Evolutionary conservation across 2,329 filamentous ascomycete genomes (phyloP).

Genomic region (Sporothrix variecibatus): DNA sequence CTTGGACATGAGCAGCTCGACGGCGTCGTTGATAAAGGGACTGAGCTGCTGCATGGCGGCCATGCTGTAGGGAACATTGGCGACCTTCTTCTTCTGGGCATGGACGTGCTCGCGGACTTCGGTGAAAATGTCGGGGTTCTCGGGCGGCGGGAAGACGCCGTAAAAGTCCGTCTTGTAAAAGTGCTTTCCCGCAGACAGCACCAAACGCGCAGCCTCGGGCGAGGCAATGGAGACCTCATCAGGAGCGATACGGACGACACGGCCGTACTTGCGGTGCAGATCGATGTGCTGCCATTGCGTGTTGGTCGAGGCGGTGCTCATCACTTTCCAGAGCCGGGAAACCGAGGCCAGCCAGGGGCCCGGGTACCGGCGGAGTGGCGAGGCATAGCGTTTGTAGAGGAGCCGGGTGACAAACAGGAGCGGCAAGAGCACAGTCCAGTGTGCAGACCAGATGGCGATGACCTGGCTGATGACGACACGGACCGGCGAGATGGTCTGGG

Average conservation of each 20-base stretch:
- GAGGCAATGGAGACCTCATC: slow-evolving; percentile 51
- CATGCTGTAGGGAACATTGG: slow-evolving; percentile 56
- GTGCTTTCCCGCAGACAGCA: slow-evolving; percentile 53
- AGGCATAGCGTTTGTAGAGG: slow-evolving; percentile 39
- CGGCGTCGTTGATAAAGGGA: slow-evolving; percentile 54
- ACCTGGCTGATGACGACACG: slow-evolving; percentile 32
- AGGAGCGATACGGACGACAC: slow-evolving; percentile 52
- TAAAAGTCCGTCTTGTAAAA: slow-evolving; percentile 58
- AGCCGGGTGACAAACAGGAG: slow-evolving; percentile 35
- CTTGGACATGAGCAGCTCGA: slow-evolving; percentile 48
- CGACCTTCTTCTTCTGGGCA: slow-evolving; percentile 56
- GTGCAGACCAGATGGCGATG: slow-evolving; percentile 32
- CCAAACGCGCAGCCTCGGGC: slow-evolving; percentile 47
- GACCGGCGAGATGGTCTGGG: slow-evolving; percentile 34
- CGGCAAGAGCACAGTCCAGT: slow-evolving; percentile 38
- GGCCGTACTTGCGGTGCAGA: slow-evolving; percentile 49
- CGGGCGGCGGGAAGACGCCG: slow-evolving; percentile 55
- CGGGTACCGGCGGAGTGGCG: slow-evolving; percentile 41
- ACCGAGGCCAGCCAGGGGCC: slow-evolving; percentile 41
- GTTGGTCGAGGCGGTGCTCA: slow-evolving; percentile 42
- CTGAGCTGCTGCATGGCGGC: slow-evolving; percentile 54
- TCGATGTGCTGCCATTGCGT: slow-evolving; percentile 48
- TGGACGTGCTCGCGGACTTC: slow-evolving; percentile 57
- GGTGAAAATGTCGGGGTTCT: slow-evolving; percentile 61
- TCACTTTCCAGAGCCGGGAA: slow-evolving; percentile 46